These are phyloP conservation scores for Carex littledalei DNA, from an alignment of 176 grass and related monocot species.

Conservation along the genomic window DNA sequence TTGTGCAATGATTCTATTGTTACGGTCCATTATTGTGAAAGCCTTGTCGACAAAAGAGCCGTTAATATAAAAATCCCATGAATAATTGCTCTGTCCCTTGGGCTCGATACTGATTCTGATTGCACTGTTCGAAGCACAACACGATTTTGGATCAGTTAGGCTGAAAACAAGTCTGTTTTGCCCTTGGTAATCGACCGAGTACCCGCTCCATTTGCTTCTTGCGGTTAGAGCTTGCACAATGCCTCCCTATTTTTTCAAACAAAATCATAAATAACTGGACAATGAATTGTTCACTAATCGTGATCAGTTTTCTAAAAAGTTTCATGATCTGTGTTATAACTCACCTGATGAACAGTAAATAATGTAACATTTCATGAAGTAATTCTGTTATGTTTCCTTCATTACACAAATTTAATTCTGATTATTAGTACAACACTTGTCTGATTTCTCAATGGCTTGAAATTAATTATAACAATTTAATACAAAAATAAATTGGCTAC, in stretches of 20 bases:
- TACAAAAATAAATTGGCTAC: constrained; percentile 23
- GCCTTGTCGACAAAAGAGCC: constrained; percentile 73
- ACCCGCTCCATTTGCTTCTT: constrained; percentile 63
- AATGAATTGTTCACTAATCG: not conserved
- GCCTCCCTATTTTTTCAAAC: constrained; percentile 49
- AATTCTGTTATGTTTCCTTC: too few relatives aligned
- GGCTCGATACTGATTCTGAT: constrained; percentile 53
- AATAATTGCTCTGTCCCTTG: constrained; percentile 39
- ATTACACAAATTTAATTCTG: too few relatives aligned
- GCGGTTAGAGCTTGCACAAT: constrained; percentile 71
- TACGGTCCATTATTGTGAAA: constrained; percentile 53
- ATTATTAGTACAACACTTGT: not conserved
- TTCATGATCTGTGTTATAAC: too few relatives aligned
- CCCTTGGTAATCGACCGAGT: constrained; percentile 58
- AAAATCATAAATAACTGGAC: not conserved
- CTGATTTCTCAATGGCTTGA: not conserved
- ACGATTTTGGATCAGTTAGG: constrained; percentile 66
- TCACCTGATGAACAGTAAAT: too few relatives aligned
- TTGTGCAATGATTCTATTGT: constrained; percentile 53
- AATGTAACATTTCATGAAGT: too few relatives aligned
- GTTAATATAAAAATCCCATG: constrained; percentile 58
- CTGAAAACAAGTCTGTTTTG: constrained; percentile 59
- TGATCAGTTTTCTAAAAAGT: too few relatives aligned
- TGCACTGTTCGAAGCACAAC: constrained; percentile 33
- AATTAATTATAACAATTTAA: not conserved